Evolutionary conservation across 179 eudicot genomes (phyloP), one percentile per base, ranked within the genome.

Genomic region (Beta macrorhiza): DNA sequence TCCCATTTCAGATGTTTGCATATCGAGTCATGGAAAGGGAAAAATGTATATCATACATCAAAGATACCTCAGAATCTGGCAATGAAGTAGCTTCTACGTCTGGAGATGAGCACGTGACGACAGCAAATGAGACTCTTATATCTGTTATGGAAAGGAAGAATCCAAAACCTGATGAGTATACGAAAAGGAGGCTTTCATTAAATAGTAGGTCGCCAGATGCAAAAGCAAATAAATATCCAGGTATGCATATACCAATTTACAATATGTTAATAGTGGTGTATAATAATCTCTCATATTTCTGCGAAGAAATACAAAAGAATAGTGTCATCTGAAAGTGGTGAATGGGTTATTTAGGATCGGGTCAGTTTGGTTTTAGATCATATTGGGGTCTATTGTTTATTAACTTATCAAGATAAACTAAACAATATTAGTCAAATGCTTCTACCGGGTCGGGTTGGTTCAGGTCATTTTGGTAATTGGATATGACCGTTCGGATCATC

Each of bases 1-100:
- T 93, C 47, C 97, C 97, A 49, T 91, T 90, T 77, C 92, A 93
- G 85, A 91, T 93, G 89, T 92, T 90, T 79, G 87, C 88, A 63
- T 92, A 87, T 52, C 86, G 84, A 76, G 82, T 92, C 58, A 80
- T 81, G 44, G 96, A 92, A 85, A 90, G 79, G 82, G 94, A 91
- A 75, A 93, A 78, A 78, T 77, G 81, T 67, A 83, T 37, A 63
- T 16, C 70, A 7, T 76, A 42, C 70, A 67, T 79, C 64, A 85
- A 83, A 81, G 95, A 91, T 45, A 85, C 78, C 80, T 89, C 86
- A 13, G 94, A 90, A 84, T 92, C 95, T 16, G 92, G 91, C 25
- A 93, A 93, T 57, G 95, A 90, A 76, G 93, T 85, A 76, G 84
- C 91, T 82, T 93, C 93, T 16, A 80, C 84, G 22, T 85, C 88